Base-by-base conservation (phyloP, 2,329 filamentous ascomycete genomes). In the Verticillium alfalfae region DNA sequence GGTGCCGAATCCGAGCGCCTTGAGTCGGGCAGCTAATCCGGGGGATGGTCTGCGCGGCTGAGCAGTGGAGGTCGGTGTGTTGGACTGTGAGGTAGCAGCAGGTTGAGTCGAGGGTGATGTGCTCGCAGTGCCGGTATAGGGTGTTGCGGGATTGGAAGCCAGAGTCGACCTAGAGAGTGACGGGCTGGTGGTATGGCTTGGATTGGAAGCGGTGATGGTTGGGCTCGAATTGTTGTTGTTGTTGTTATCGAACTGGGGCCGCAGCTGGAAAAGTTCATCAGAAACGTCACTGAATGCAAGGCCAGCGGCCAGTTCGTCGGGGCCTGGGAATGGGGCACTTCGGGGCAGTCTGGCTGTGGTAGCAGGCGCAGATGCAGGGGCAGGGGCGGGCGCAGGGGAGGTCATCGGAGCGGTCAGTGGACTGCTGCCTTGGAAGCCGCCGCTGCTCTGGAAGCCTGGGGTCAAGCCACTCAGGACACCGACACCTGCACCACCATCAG, bases 21-120 rank as follows among this genome's bases (percentile, higher is more conserved):
- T 88, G 61, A 89, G 80, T 70, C 86, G 84, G 63, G 85, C 86
- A 67, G 86, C 86, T 59, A 89, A 77, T 45, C 86, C 86, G 49
- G 86, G 86, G 12, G 86, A 88, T 1, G 86, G 84, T 71, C 86
- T 88, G 68, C 86, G 84, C 58, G 73, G 70, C 61, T 75, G 70
- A 57, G 65, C 65, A 34, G 66, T 67, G 65, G 61, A 69, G 63
- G 61, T 68, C 63, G 61, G 72, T 54, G 63, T 72, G 62, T 64
- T 63, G 64, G 67, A 62, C 26, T 70, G 64, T 36, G 62, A 61
- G 56, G 63, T 62, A 56, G 64, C 61, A 34, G 67, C 57, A 54
- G 59, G 49, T 36, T 62, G 45, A 34, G 58, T 59, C 31, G 60
- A 54, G 57, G 64, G 62, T 63, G 66, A 70, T 61, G 68, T 63